Conservation (phyloP, 768 basidiomycete species). For the Lepiota venenata region DNA sequence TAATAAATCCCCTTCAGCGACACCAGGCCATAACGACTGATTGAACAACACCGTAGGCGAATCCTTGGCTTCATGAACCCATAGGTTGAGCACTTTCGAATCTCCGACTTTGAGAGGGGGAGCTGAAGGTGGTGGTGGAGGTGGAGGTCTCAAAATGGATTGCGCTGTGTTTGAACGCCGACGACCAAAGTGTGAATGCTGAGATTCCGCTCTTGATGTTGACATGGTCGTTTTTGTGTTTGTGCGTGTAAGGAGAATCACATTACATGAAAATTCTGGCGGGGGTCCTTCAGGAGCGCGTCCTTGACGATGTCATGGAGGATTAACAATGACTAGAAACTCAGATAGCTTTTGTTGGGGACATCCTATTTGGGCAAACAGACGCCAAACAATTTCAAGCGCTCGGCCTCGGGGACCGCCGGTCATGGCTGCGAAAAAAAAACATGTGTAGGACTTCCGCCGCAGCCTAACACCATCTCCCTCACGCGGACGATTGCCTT, state of each 20-base stretch:
- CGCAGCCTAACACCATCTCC: no score
- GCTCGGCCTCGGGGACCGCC: no score
- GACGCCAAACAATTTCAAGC: no score
- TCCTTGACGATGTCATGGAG: no score
- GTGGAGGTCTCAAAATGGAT: slow-evolving; percentile 52
- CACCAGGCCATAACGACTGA: slow-evolving; percentile 74
- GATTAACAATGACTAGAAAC: no score
- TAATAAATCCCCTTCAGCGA: slow-evolving; percentile 72
- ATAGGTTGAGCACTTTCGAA: slow-evolving; percentile 57
- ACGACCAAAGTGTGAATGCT: slow-evolving; percentile 49
- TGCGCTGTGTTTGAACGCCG: slow-evolving; percentile 76
- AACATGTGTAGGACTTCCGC: no score
- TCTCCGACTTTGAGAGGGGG: slow-evolving; percentile 65
- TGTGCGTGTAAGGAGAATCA: not conserved
- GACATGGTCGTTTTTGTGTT: slow-evolving; percentile 40
- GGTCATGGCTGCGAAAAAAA: no score
- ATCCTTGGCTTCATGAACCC: slow-evolving; percentile 74
- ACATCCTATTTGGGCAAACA: no score
- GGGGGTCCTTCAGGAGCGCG: no score
- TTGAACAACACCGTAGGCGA: slow-evolving; percentile 62
- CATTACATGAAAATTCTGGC: not conserved
- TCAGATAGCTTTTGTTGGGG: no score
- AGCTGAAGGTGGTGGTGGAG: slow-evolving; percentile 32
- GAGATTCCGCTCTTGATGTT: slow-evolving; percentile 62
- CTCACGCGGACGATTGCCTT: no score